These are phyloP conservation scores for Emmonsiellopsis sp. DNA, from an alignment of 2,329 filamentous ascomycete genomes.

Conservation along the genomic window DNA sequence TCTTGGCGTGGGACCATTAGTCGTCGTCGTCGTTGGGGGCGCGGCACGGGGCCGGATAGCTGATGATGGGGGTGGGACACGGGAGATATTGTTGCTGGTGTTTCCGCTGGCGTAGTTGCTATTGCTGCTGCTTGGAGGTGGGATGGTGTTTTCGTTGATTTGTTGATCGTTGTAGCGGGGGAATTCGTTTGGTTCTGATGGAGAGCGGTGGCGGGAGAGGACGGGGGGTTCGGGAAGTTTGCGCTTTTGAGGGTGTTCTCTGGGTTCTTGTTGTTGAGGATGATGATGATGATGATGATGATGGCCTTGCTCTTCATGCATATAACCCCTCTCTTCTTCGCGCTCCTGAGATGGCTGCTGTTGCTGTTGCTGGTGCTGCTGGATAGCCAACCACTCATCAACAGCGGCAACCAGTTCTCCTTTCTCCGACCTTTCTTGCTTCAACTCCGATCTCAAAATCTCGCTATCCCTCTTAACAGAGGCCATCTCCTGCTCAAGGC, in stretches of 20 bases:
- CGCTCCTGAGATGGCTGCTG: slow-evolving; percentile 5
- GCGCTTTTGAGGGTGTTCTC: not conserved
- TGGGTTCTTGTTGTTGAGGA: not conserved
- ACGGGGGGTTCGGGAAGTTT: slow-evolving; percentile 1
- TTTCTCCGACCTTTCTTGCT: slow-evolving; percentile 41
- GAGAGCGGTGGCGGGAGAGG: not conserved
- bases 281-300: not conserved
- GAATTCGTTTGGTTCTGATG: not conserved
- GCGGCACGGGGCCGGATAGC: slow-evolving; percentile 19
- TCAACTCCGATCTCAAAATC: slow-evolving; percentile 50
- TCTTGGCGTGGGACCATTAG: slow-evolving; percentile 19
- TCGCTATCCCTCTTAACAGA: slow-evolving; percentile 63
- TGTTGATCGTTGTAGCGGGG: not conserved
- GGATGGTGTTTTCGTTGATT: not conserved
- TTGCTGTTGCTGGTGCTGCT: slow-evolving; percentile 16
- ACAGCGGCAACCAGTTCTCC: slow-evolving; percentile 40
- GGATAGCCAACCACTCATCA: slow-evolving; percentile 38
- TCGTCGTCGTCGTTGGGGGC: slow-evolving; percentile 9
- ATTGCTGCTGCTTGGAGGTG: not conserved
- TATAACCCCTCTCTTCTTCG: not conserved
- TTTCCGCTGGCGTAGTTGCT: not conserved
- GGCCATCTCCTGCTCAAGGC: slow-evolving; percentile 62
- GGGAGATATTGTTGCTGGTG: slow-evolving; percentile 4
- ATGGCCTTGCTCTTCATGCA: not conserved
- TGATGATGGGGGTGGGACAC: slow-evolving; percentile 13